Evolutionary conservation across 176 grass and related monocot genomes (phyloP).

Genomic region (Zea luxurians): DNA sequence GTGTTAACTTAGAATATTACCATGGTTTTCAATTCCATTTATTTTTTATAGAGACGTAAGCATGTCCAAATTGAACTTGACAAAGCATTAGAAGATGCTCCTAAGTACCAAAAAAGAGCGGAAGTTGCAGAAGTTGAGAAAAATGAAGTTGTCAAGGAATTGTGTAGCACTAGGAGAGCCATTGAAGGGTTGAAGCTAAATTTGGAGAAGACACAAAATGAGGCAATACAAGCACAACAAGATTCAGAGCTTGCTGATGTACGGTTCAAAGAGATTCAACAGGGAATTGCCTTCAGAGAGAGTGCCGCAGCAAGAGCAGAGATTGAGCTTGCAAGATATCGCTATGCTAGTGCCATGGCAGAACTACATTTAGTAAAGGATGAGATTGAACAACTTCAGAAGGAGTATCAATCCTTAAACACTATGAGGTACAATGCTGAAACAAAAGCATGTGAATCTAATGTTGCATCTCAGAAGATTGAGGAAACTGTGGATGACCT

Average conservation of each 20-base stretch:
- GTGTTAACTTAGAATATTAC: background rate
- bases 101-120: conserved; percentile 47
- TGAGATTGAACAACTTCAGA: conserved; percentile 61
- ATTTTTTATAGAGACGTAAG: conserved; percentile 53
- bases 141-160: conserved; percentile 44
- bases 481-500: conserved; percentile 63
- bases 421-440: conserved; percentile 46
- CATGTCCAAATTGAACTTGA: conserved; percentile 58
- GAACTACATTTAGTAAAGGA: conserved; percentile 64
- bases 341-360: conserved; percentile 38
- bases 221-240: conserved; percentile 63
- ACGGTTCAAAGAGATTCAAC: conserved; percentile 63
- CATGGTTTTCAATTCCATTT: background rate
- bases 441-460: conserved; percentile 48
- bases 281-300: conserved; percentile 48
- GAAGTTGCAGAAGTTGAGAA: conserved; percentile 51
- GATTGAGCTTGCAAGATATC: conserved; percentile 59
- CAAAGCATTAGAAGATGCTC: conserved; percentile 48
- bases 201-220: conserved; percentile 59
- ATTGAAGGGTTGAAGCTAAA: conserved; percentile 70
- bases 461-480: conserved; percentile 45
- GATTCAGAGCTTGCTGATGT: conserved; percentile 65
- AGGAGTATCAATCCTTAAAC: conserved; percentile 55
- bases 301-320: conserved; percentile 63
- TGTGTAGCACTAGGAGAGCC: conserved; percentile 41